Conservation (phyloP, 1,139 yeast species). For the Arxiozyma telluris region DNA sequence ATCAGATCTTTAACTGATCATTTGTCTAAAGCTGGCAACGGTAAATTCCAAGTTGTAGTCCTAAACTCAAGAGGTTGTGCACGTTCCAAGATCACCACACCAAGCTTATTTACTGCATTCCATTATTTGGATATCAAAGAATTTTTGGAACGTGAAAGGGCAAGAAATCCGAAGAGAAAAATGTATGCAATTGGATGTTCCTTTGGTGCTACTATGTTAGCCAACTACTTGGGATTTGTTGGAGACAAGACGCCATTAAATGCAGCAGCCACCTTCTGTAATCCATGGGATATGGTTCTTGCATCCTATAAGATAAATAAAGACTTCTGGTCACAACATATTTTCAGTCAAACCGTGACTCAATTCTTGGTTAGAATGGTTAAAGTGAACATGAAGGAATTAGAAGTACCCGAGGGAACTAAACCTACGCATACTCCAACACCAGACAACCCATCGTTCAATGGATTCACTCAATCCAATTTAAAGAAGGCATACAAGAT, state of each 20-base stretch:
- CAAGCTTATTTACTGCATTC: constrained; percentile 62
- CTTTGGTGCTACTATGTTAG: constrained; percentile 74
- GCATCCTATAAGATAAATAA: constrained; percentile 44
- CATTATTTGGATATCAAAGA: constrained; percentile 67
- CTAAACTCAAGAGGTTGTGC: constrained; percentile 83
- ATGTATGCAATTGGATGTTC: constrained; percentile 76
- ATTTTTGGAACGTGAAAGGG: constrained; percentile 43
- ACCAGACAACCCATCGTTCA: constrained; percentile 22
- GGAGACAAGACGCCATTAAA: constrained; percentile 45
- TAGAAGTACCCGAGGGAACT: constrained; percentile 32
- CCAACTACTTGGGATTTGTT: constrained; percentile 73
- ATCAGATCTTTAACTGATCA: constrained; percentile 50
- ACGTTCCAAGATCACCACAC: constrained; percentile 67
- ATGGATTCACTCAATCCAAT: constrained; percentile 31
- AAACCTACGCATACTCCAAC: constrained; percentile 31
- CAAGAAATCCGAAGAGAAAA: constrained; percentile 59
- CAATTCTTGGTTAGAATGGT: constrained; percentile 54
- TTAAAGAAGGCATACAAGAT: constrained; percentile 30
- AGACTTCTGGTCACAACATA: constrained; percentile 50
- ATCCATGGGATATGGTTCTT: constrained; percentile 77
- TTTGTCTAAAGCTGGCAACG: constrained; percentile 23
- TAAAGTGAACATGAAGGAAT: constrained; percentile 49
- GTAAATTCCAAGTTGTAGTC: constrained; percentile 58
- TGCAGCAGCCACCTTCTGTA: constrained; percentile 61
- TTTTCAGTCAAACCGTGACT: constrained; percentile 62